Percentiles rank a stretch among this genome's conserved stretches.
Evolutionary conservation across 306 rosid species (phyloP).

Genomic region (Calophaca sinica): DNA sequence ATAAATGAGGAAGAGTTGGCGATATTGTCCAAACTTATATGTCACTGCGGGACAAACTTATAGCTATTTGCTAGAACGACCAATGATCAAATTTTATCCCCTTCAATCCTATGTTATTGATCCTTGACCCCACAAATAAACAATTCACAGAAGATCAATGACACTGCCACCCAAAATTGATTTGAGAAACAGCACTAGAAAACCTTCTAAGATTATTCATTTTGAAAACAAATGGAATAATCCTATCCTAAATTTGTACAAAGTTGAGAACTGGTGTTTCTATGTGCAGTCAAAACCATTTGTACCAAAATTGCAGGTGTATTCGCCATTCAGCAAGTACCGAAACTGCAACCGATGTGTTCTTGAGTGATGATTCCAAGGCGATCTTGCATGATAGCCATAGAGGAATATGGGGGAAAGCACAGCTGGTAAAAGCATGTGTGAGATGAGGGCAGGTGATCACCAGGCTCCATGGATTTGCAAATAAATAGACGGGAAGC

Average conservation of each 20-base stretch:
- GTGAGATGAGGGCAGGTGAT: conserved; percentile 82
- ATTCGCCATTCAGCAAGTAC: conserved; percentile 40
- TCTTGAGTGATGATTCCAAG: conserved; percentile 81
- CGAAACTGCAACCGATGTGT: conserved; percentile 84
- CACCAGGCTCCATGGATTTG: conserved; percentile 56
- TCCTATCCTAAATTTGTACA: conserved; percentile 58
- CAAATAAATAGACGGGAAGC: conserved; percentile 69
- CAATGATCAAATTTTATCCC: too few species aligned
- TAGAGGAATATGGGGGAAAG: conserved; percentile 77
- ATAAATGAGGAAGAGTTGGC: conserved; percentile 28
- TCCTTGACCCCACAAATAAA: too few species aligned
- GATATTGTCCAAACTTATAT: conserved; percentile 39
- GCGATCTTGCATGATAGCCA: conserved; percentile 63
- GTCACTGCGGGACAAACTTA: conserved; percentile 49
- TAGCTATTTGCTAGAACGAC: conserved; percentile 26
- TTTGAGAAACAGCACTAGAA: conserved; percentile 46
- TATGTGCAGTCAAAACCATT: conserved; percentile 62
- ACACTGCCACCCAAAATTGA: conserved; percentile 36
- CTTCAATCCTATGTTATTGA: too few species aligned
- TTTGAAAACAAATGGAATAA: conserved; percentile 35
- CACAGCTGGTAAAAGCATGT: conserved; percentile 81
- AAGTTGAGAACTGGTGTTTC: conserved; percentile 46
- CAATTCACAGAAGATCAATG: too few species aligned
- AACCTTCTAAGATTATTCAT: conserved; percentile 39
- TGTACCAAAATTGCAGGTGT: conserved; percentile 40